phyloP scores from a whole-genome alignment of 2,329 filamentous ascomycete genomes.

The Aspergillus tamarii region DNA sequence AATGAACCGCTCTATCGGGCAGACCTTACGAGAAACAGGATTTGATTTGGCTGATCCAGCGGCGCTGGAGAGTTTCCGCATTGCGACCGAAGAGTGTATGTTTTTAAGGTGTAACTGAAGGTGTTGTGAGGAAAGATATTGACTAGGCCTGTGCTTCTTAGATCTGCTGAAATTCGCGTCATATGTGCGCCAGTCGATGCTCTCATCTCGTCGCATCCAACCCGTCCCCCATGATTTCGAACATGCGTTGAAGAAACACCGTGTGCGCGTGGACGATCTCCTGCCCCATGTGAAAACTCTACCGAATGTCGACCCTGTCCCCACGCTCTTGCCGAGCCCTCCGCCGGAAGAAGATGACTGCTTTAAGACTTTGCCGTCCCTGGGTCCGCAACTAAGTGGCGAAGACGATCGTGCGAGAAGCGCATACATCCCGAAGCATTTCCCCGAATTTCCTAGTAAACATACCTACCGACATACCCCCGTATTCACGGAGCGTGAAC shows the following conservation, averaged over 20 bases:
- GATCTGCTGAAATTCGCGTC: constrained; percentile 59
- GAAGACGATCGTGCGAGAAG: constrained; percentile 50
- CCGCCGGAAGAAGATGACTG: constrained; percentile 43
- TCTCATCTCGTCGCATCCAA: constrained; percentile 56
- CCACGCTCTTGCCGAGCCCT: constrained; percentile 42
- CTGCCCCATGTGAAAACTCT: constrained; percentile 36
- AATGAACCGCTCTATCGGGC: constrained; percentile 58
- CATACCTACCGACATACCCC: constrained; percentile 66
- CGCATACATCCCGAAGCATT: constrained; percentile 61
- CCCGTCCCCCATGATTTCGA: constrained; percentile 64
- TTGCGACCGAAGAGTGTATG: constrained; percentile 63
- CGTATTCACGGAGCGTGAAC: constrained; percentile 61
- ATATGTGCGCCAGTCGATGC: constrained; percentile 62
- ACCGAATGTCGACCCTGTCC: constrained; percentile 24
- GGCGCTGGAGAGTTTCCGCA: constrained; percentile 60
- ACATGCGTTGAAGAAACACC: constrained; percentile 41
- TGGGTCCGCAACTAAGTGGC: constrained; percentile 56
- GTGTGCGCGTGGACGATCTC: constrained; percentile 37
- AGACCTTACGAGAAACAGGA: constrained; percentile 54
- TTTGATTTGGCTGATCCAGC: constrained; percentile 59
- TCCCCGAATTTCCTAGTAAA: constrained; percentile 64
- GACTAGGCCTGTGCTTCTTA: constrained; percentile 32
- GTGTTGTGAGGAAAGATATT: constrained; percentile 12
- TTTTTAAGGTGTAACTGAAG: constrained; percentile 10
- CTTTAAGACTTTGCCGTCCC: constrained; percentile 44